phyloP scores from a whole-genome alignment of 2,329 filamentous ascomycete genomes.

The Apiospora rasikravindrae region DNA sequence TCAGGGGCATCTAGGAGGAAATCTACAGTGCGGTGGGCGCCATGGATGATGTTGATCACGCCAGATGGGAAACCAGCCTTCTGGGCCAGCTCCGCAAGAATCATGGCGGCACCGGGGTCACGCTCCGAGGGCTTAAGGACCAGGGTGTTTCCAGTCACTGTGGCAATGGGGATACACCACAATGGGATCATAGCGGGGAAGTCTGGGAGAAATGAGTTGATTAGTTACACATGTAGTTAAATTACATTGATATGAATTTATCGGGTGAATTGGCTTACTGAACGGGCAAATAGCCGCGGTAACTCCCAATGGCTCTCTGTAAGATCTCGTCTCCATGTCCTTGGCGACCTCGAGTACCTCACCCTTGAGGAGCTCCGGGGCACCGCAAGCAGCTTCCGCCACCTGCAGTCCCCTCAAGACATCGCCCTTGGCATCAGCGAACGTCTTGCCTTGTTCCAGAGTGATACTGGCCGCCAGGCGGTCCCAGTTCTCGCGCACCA shows the following conservation, averaged over 20 bases:
- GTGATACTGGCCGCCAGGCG: slow-evolving; percentile 84
- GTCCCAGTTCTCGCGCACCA: slow-evolving; percentile 87
- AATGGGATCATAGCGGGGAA: slow-evolving; percentile 92
- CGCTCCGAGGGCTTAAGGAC: slow-evolving; percentile 88
- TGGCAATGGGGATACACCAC: slow-evolving; percentile 88
- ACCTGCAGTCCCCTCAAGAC: slow-evolving; percentile 84
- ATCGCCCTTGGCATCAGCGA: slow-evolving; percentile 81
- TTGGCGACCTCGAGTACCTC: slow-evolving; percentile 85
- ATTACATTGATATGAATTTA: slow-evolving; percentile 18
- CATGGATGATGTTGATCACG: slow-evolving; percentile 84
- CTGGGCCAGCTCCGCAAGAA: slow-evolving; percentile 78
- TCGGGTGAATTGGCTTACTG: slow-evolving; percentile 60
- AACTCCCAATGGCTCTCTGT: slow-evolving; percentile 81
- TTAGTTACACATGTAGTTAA: neutral
- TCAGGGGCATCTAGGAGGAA: slow-evolving; percentile 85
- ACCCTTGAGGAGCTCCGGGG: slow-evolving; percentile 81
- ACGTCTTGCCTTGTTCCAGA: slow-evolving; percentile 87
- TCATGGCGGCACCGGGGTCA: slow-evolving; percentile 84
- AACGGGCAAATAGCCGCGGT: slow-evolving; percentile 87
- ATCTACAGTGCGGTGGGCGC: slow-evolving; percentile 79
- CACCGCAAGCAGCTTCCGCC: slow-evolving; percentile 80
- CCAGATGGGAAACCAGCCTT: slow-evolving; percentile 83
- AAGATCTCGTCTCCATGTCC: slow-evolving; percentile 88
- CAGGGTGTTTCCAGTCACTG: slow-evolving; percentile 82
- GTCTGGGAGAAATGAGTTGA: slow-evolving; percentile 53